These are phyloP conservation scores for Vaccinium macrocarpon DNA, from an alignment of 148 eudicot species.

Conservation along the genomic window DNA sequence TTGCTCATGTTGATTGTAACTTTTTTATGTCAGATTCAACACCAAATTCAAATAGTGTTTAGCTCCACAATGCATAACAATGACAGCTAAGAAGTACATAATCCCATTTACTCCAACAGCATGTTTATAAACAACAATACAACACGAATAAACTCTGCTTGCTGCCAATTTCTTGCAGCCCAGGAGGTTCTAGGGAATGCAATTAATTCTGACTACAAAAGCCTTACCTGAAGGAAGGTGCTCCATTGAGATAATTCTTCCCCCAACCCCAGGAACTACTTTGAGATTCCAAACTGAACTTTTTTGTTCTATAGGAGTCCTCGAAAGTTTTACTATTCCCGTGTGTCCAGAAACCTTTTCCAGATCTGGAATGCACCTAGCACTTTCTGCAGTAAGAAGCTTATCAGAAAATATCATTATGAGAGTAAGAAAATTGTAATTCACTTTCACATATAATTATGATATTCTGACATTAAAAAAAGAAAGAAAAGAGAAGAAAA, in stretches of 20 bases:
- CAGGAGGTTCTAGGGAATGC: no score
- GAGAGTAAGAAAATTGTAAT: background rate
- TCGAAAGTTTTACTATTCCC: constrained; percentile 70
- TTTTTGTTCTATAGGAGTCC: constrained; percentile 69
- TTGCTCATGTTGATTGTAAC: no score
- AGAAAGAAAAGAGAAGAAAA: background rate
- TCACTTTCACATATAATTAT: background rate
- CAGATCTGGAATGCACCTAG: constrained; percentile 66
- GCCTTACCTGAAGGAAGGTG: constrained; percentile 84
- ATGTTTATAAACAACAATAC: no score
- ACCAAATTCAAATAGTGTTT: no score
- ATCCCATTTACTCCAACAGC: no score
- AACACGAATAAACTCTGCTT: no score
- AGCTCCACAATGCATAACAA: no score
- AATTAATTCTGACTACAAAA: background rate
- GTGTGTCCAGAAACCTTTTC: constrained; percentile 55
- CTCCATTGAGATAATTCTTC: constrained; percentile 94
- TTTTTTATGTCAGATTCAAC: no score
- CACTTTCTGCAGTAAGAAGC: constrained; percentile 58
- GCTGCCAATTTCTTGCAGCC: no score
- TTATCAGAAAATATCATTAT: constrained; percentile 5
- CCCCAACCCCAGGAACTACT: constrained; percentile 98
- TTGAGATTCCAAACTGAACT: constrained; percentile 86
- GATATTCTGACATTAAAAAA: background rate
- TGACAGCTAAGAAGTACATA: no score